Evolutionary conservation across 2,329 filamentous ascomycete genomes (phyloP), one percentile per base, ranked within the genome.

Genomic region (Nemania diffusa): DNA sequence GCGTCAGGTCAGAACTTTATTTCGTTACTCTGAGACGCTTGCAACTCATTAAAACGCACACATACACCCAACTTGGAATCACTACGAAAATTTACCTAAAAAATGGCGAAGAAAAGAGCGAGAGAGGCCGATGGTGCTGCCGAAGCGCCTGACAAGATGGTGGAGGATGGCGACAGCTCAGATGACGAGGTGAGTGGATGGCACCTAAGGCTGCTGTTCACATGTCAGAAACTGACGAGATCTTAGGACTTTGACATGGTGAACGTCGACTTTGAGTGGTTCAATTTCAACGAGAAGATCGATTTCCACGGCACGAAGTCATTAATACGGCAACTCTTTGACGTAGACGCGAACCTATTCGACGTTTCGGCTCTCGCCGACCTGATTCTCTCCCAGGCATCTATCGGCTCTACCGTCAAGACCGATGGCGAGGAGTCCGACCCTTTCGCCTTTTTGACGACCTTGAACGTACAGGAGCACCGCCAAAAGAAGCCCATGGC

Each of bases 241-340:
- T 6, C 4, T 42, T 62, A 97, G 92, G 93, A 97, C 76, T 91
- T 94, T 76, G 92, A 97, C 78, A 91, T 95, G 79, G 89, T 99
- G 72, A 91, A 98, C 77, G 94, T 98, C 65, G 95, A 98, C 72
- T 99, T 99, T 76, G 96, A 99, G 83, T 98, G 94, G 92, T 99
- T 98, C 83, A 97, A 97, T 81, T 97, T 95, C 69, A 91, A 96
- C 74, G 86, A 92, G 1, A 89, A 92, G 7, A 87, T 97, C 74
- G 96, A 99, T 80, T 98, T 98, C 80, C 95, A 98, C 81, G 96
- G 96, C 65, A 88, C 97, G 74, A 97, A 97, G 80, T 91, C 89
- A 9, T 88, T 99, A 7, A 81, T 97, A 67, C 92, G 95, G 67
- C 96, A 99, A 80, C 88, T 99, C 48, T 90, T 99, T 79, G 96